A percentile compares a stretch with the other conserved stretches of the same genome.
Conservation (phyloP, 495 filamentous ascomycete species). For the Penicillium antarcticum region DNA sequence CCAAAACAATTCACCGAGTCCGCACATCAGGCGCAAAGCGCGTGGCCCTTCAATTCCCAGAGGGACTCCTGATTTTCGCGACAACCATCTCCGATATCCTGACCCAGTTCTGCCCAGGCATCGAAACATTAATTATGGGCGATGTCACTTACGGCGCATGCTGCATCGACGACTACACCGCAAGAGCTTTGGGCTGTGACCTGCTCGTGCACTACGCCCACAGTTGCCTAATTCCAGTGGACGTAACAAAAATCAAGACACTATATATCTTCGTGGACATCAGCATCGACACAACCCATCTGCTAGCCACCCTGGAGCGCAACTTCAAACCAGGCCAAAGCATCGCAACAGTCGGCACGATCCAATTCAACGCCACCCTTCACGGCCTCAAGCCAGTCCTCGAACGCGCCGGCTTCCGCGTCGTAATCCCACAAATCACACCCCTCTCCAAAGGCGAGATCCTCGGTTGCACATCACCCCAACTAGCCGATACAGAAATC, state of each 20-base stretch:
- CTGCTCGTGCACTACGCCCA: conserved; percentile 96
- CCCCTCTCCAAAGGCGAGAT: conserved; percentile 93
- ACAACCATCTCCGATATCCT: conserved; percentile 98
- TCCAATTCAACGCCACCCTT: conserved; percentile 97
- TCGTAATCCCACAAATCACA: conserved; percentile 88
- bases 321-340: conserved; percentile 84
- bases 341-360: conserved; percentile 91
- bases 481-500: conserved; percentile 53
- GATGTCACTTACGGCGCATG: conserved; percentile 99
- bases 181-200: conserved; percentile 90
- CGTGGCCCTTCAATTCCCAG: conserved; percentile 92
- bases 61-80: conserved; percentile 91
- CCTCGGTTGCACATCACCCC: conserved; percentile 88
- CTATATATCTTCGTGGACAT: conserved; percentile 99
- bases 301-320: conserved; percentile 80
- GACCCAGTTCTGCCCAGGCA: conserved; percentile 86
- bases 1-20: conserved; percentile 95
- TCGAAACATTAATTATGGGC: conserved; percentile 95
- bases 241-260: conserved; percentile 91
- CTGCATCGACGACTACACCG: conserved; percentile 98
- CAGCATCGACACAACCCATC: conserved; percentile 84
- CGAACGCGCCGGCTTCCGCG: conserved; percentile 74
- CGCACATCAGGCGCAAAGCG: conserved; percentile 70
- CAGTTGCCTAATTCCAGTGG: conserved; percentile 91
- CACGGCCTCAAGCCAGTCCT: conserved; percentile 74